Evolutionary conservation across 129 eudicot species (phyloP), one percentile per base, ranked within the genome.

Genomic region (Tanacetum coccineum): DNA sequence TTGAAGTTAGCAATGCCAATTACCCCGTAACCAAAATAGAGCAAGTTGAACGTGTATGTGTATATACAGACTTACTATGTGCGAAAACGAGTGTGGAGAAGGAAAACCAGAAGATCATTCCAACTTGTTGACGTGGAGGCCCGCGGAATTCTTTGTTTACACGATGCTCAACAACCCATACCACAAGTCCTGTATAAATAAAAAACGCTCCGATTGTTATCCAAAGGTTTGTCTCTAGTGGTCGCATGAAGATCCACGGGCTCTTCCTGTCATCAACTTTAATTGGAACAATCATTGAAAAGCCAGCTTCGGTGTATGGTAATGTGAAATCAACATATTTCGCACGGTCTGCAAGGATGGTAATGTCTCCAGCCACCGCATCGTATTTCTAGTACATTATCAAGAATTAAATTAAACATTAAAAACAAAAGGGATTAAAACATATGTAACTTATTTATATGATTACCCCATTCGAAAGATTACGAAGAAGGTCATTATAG

Each of bases 91-190:
- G 78, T 0, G 91, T 85, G 49, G 87, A 85, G 76, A 85, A 85
- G 15, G 91, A 81, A 75, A 74, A 85, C 80, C 83, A 85, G 48
- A 85, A 76, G 19, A 79, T 78, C 70, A 74, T 78, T 22, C 91
- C 91, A 20, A 85, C 69, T 72, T 85, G 91, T 47, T 79, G 30
- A 66, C 21, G 30, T 10, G 76, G 71, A n/a, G 80, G 72, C 6
- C 87, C 91, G 30, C 84, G 71, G 63, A 85, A 85, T 65, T 79
- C 91, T 46, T 79, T 58, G 78, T 81, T 85, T 9, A 79, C 69
- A 4, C 82, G 78, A 70, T 79, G 87, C 80, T 85, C 91, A 1
- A 85, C 62, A 52, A 85, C 76, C 91, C 91, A 85, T 30, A 85
- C 81, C 46, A 79, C 87, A n/a, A 81, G 56, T 15, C 86, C 87